Evolutionary conservation across 1,284 basidiomycete genomes (phyloP).

Genomic region (Tilletia setariae): DNA sequence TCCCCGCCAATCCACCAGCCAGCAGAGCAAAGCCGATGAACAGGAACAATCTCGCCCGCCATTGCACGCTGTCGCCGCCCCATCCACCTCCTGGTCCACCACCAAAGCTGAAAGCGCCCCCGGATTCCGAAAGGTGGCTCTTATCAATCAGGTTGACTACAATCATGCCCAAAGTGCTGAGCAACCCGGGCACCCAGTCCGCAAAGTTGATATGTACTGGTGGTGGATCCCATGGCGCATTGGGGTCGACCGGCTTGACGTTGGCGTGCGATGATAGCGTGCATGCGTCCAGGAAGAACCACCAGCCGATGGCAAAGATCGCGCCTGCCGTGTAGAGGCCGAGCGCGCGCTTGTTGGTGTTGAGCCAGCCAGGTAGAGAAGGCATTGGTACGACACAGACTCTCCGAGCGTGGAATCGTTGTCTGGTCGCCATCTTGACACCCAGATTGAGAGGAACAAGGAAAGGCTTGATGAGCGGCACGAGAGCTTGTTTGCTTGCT

Average conservation of each 20-base stretch:
- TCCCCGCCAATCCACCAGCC: slow-evolving; percentile 92
- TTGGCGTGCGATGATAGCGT: slow-evolving; percentile 65
- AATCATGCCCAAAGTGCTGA: slow-evolving; percentile 87
- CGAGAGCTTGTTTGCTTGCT: no score
- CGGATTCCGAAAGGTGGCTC: slow-evolving; percentile 73
- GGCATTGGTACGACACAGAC: slow-evolving; percentile 65
- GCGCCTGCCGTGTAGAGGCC: slow-evolving; percentile 89
- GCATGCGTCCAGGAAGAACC: slow-evolving; percentile 91
- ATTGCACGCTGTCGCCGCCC: slow-evolving; percentile 66
- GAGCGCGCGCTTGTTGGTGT: slow-evolving; percentile 67
- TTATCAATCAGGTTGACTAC: slow-evolving; percentile 94
- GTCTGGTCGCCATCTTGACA: not conserved
- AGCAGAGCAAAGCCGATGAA: slow-evolving; percentile 95
- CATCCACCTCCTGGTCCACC: slow-evolving; percentile 44
- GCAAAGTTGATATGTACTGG: slow-evolving; percentile 84
- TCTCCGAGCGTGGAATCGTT: slow-evolving; percentile 75
- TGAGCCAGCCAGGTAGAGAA: slow-evolving; percentile 49
- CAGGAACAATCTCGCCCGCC: slow-evolving; percentile 81
- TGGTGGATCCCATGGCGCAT: slow-evolving; percentile 67
- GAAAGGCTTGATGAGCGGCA: no score
- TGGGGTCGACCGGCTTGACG: slow-evolving; percentile 58
- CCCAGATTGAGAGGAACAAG: no score
- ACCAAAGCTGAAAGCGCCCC: slow-evolving; percentile 39
- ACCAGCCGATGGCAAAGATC: slow-evolving; percentile 86
- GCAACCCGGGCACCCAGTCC: slow-evolving; percentile 93